Percentiles rank a stretch among this genome's conserved stretches.
Evolutionary conservation across 345 rosid species (phyloP).

Genomic region (Camelina hispida): DNA sequence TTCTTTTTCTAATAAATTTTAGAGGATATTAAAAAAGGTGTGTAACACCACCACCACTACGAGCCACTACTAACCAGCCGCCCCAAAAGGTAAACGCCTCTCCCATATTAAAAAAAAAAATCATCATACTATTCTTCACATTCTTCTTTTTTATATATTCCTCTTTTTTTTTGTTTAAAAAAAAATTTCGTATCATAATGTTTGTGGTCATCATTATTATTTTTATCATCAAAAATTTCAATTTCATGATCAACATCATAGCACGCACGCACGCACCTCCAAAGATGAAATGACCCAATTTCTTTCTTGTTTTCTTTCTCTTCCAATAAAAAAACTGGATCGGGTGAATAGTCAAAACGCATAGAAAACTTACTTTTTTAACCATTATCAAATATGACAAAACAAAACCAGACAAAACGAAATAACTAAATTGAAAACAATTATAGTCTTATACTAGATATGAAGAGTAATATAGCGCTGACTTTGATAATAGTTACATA

Average conservation of each 20-base stretch:
- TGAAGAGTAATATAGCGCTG: constrained; percentile 18
- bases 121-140: constrained; percentile 41
- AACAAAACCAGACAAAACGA: constrained; percentile 27
- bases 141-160: not conserved
- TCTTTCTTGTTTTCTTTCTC: not conserved
- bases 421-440: constrained; percentile 6
- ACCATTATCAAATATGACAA: constrained; percentile 15
- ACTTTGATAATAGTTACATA: constrained; percentile 30
- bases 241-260: constrained; percentile 52
- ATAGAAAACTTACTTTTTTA: not conserved
- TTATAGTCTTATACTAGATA: not conserved
- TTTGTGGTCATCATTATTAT: constrained; percentile 39
- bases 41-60: constrained; percentile 46
- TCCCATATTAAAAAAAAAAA: constrained; percentile 17
- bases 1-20: not conserved
- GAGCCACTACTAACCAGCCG: constrained; percentile 43
- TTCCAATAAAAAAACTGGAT: not conserved
- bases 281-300: constrained; percentile 41
- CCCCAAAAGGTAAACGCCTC: constrained; percentile 44
- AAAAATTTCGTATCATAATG: constrained; percentile 18
- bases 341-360: constrained; percentile 17
- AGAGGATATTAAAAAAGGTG: constrained; percentile 30
- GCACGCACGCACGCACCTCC: constrained; percentile 53
- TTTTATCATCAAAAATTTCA: constrained; percentile 23
- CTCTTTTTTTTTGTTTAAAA: no score